phyloP scores from a whole-genome alignment of 768 basidiomycete genomes.

The Tremella mesenterica region DNA sequence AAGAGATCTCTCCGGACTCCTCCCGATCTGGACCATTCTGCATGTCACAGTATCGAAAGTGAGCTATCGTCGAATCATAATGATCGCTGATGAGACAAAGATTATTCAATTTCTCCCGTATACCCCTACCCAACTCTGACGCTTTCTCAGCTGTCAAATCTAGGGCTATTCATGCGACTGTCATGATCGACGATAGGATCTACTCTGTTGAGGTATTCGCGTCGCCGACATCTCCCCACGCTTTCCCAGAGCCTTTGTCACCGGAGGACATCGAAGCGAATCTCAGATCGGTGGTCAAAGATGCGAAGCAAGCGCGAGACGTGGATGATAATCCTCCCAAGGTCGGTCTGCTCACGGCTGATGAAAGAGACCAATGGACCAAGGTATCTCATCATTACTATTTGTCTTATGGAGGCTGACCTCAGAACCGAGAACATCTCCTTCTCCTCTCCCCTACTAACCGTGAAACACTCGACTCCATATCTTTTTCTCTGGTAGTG shows the following conservation, averaged over 20 bases:
- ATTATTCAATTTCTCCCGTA: constrained; percentile 65
- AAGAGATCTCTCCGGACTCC: constrained; percentile 61
- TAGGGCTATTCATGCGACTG: constrained; percentile 54
- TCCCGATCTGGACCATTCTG: constrained; percentile 59
- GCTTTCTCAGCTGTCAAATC: constrained; percentile 50
- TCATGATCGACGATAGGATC: constrained; percentile 68
- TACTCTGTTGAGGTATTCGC: constrained; percentile 64
- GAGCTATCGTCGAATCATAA: constrained; percentile 6
- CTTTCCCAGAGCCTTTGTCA: constrained; percentile 43
- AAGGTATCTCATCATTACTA: constrained; percentile 48
- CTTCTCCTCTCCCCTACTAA: constrained; percentile 62
- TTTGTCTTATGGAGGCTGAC: constrained; percentile 1
- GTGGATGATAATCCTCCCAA: constrained; percentile 55
- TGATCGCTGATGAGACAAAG: constrained; percentile 19
- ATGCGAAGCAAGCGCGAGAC: constrained; percentile 53
- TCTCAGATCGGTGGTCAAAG: constrained; percentile 50
- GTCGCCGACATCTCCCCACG: constrained; percentile 25
- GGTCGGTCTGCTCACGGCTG: constrained; percentile 66
- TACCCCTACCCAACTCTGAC: constrained; percentile 64
- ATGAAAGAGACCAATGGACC: constrained; percentile 74
- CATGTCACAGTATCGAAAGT: constrained; percentile 48
- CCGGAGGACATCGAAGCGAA: constrained; percentile 49
- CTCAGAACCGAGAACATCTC: constrained; percentile 64
- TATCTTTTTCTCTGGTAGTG: constrained; percentile 67
- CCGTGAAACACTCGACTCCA: constrained; percentile 52